These are phyloP conservation scores for Prunus armeniaca DNA, from an alignment of 306 rosid species.

Conservation along the genomic window DNA sequence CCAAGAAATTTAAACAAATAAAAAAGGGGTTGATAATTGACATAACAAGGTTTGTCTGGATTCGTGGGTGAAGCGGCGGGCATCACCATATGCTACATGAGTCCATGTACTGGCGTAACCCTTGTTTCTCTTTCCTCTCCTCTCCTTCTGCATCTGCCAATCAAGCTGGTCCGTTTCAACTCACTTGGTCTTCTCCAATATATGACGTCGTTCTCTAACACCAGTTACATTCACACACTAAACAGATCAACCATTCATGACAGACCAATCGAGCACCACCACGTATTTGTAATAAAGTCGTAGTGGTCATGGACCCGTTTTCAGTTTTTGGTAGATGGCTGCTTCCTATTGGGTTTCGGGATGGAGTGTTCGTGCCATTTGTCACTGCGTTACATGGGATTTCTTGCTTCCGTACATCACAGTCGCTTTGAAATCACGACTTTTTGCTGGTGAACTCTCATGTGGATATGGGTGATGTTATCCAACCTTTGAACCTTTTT, in stretches of 20 bases:
- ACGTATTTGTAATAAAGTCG: not conserved
- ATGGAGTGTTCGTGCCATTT: not conserved
- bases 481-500: no score
- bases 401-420: slow-evolving; percentile 19
- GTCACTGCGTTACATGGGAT: not conserved
- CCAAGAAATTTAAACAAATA: not conserved
- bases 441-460: not conserved
- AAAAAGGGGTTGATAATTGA: not conserved
- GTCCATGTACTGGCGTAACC: slow-evolving; percentile 34
- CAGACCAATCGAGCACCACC: not conserved
- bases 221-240: slow-evolving; percentile 10
- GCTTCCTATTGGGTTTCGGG: not conserved
- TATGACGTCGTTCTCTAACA: not conserved
- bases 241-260: not conserved
- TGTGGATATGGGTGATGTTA: not conserved
- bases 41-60: slow-evolving; percentile 33
- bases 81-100: slow-evolving; percentile 25
- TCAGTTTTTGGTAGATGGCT: not conserved
- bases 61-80: slow-evolving; percentile 41
- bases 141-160: slow-evolving; percentile 9
- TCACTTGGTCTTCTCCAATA: not conserved
- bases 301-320: not conserved
- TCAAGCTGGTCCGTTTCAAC: slow-evolving; percentile 1
- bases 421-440: not conserved
- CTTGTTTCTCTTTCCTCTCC: no score